Evolutionary conservation across 2,329 filamentous ascomycete species (phyloP).

Genomic region (Aspergillus sp.): DNA sequence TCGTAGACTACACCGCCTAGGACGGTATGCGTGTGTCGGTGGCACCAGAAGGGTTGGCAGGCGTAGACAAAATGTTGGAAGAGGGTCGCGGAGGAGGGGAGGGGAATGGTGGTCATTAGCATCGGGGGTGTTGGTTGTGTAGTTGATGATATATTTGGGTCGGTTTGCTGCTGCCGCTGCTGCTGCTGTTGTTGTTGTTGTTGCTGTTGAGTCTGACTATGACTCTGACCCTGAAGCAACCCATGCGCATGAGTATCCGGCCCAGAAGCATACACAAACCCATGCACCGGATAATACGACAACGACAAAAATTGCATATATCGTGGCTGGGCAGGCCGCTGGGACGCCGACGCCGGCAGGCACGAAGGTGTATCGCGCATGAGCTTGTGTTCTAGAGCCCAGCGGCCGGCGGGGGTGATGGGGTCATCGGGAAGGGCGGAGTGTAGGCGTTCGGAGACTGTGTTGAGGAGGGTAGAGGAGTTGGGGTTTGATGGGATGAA

Average conservation of each 20-base stretch:
- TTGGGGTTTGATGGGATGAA: conserved; percentile 37
- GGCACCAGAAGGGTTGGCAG: conserved; percentile 37
- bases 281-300: conserved; percentile 32
- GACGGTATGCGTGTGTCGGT: conserved; percentile 31
- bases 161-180: conserved; percentile 1
- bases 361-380: conserved; percentile 37
- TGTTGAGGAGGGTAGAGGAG: conserved; percentile 26
- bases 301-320: conserved; percentile 38
- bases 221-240: background rate
- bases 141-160: conserved; percentile 1
- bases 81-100: conserved; percentile 25
- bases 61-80: conserved; percentile 35
- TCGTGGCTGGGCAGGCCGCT: conserved; percentile 23
- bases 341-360: conserved; percentile 26
- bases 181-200: background rate
- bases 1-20: conserved; percentile 33
- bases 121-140: conserved; percentile 10
- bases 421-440: conserved; percentile 28
- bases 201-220: background rate
- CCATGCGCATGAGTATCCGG: background rate
- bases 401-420: conserved; percentile 26
- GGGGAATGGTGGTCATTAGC: conserved; percentile 34
- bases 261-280: conserved; percentile 34
- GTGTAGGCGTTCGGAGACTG: conserved; percentile 33
- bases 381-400: conserved; percentile 36